Percentiles rank a stretch among this genome's conserved stretches.
These are phyloP conservation scores for Colletotrichum sp. DNA, from an alignment of 2,329 filamentous ascomycete species.

Conservation along the genomic window DNA sequence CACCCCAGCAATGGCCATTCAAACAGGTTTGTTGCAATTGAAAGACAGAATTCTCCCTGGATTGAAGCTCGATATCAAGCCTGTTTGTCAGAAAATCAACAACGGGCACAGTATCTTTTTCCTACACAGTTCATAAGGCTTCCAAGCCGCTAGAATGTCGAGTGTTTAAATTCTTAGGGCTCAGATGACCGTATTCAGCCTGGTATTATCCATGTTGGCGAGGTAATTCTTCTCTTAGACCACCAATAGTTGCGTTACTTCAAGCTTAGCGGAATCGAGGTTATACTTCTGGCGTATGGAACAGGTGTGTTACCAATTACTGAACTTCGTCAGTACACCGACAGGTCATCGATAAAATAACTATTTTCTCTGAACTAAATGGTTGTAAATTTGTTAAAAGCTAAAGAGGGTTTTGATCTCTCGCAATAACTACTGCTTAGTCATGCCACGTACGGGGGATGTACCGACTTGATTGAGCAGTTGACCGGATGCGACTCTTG, in stretches of 20 bases:
- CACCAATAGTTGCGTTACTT: neutral
- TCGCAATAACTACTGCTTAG: neutral
- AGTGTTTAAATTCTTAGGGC: no score
- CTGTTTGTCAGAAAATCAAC: neutral
- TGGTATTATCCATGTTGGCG: no score
- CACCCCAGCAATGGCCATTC: neutral
- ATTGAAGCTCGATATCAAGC: neutral
- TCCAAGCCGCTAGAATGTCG: no score
- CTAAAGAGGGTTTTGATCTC: neutral
- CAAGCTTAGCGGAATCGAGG: neutral
- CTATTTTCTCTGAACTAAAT: neutral
- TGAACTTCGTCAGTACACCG: neutral
- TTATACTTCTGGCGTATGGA: no score
- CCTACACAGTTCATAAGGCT: no score
- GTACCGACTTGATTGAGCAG: neutral
- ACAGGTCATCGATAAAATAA: rapidly evolving
- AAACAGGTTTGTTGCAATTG: neutral
- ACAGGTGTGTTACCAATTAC: neutral
- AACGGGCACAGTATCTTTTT: neutral
- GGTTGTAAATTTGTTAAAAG: neutral
- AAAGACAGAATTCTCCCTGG: neutral
- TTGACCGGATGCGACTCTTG: neutral
- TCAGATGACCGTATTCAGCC: no score
- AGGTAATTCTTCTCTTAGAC: no score
- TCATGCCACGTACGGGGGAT: neutral